A percentile compares a stretch with the other conserved stretches of the same genome.
Conservation (phyloP, 2,329 filamentous ascomycete species). For the Arthrinium phaeospermum region DNA sequence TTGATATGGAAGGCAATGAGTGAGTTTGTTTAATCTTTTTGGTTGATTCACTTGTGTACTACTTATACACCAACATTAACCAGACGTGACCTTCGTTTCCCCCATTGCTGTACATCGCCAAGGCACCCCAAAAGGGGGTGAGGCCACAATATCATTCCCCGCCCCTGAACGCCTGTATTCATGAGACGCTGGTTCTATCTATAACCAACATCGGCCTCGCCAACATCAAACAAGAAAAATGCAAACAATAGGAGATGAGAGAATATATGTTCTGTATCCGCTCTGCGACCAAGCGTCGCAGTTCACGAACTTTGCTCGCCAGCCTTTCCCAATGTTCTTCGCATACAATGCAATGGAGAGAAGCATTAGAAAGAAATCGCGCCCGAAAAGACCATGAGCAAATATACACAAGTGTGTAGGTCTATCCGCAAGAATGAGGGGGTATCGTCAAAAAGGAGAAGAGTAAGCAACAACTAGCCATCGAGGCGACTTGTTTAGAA, state of each 20-base stretch:
- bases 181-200: slow-evolving; percentile 16
- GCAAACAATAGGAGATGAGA: slow-evolving; percentile 20
- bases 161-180: slow-evolving; percentile 21
- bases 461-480: slow-evolving; percentile 26
- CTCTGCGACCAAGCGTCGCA: not conserved
- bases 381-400: slow-evolving; percentile 17
- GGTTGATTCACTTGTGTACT: slow-evolving; percentile 2
- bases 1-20: not conserved
- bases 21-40: slow-evolving; percentile 9
- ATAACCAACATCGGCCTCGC: slow-evolving; percentile 18
- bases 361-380: slow-evolving; percentile 19
- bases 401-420: slow-evolving; percentile 24
- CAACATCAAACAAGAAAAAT: slow-evolving; percentile 18
- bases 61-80: slow-evolving; percentile 26
- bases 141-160: slow-evolving; percentile 13
- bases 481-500: slow-evolving; percentile 67
- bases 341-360: slow-evolving; percentile 16
- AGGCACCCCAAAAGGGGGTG: slow-evolving; percentile 14
- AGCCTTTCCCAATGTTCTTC: slow-evolving; percentile 17
- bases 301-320: slow-evolving; percentile 22
- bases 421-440: slow-evolving; percentile 26
- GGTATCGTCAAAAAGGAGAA: slow-evolving; percentile 33
- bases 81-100: slow-evolving; percentile 23
- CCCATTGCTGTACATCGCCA: slow-evolving; percentile 8
- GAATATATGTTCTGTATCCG: slow-evolving; percentile 15